Evolutionary conservation across 352 stramenopile genomes (phyloP).

Genomic region (Pythium folliculosum): DNA sequence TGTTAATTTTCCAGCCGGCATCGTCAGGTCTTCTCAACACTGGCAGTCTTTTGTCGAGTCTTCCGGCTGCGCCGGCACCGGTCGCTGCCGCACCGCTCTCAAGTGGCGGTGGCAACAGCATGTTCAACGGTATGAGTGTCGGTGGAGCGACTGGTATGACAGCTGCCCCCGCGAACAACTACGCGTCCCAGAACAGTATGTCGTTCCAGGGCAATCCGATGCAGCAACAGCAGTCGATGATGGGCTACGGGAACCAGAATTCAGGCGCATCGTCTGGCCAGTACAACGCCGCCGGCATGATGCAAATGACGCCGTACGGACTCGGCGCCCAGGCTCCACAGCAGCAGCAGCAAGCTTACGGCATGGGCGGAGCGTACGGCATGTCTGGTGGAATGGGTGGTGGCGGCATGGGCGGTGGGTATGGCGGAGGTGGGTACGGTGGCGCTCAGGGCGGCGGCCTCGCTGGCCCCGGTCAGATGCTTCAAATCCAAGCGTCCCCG

Average conservation of each 20-base stretch:
- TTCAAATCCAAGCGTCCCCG: constrained; percentile 68
- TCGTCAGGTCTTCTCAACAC: constrained; percentile 54
- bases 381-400: constrained; percentile 25
- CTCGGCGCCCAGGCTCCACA: constrained; percentile 35
- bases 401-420: constrained; percentile 26
- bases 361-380: constrained; percentile 40
- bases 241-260: constrained; percentile 39
- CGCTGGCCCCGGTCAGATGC: constrained; percentile 56
- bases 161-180: constrained; percentile 32
- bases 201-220: constrained; percentile 31
- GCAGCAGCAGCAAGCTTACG: constrained; percentile 46
- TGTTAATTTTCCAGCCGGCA: constrained; percentile 3
- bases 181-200: constrained; percentile 44
- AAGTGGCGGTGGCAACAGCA: constrained; percentile 26
- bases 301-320: constrained; percentile 82
- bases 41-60: constrained; percentile 42
- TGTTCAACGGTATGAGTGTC: constrained; percentile 76
- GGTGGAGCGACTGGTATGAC: constrained; percentile 19
- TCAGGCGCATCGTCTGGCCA: constrained; percentile 27
- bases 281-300: constrained; percentile 60
- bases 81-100: constrained; percentile 23
- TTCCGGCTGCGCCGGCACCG: constrained; percentile 40
- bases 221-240: constrained; percentile 24
- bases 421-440: constrained; percentile 33
- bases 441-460: constrained; percentile 34